phyloP scores from a whole-genome alignment of 2,329 filamentous ascomycete species.

The Penicillium italicum region DNA sequence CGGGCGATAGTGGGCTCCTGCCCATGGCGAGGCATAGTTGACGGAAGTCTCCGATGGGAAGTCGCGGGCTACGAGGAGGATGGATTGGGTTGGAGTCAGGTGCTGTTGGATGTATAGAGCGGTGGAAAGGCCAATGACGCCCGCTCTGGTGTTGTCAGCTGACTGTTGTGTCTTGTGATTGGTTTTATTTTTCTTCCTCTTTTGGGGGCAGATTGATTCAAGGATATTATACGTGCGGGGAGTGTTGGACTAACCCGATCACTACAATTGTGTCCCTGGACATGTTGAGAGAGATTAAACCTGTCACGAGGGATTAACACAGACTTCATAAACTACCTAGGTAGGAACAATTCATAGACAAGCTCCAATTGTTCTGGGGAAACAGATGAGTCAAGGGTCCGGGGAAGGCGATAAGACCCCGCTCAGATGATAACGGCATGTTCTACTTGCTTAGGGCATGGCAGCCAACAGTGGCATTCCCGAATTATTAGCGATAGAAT shows the following conservation, averaged over 20 bases:
- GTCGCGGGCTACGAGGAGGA: slow-evolving; percentile 42
- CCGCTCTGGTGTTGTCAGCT: slow-evolving; percentile 32
- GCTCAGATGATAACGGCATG: slow-evolving; percentile 16
- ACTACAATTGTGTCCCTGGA: slow-evolving; percentile 36
- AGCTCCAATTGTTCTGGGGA: not conserved
- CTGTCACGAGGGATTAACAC: not conserved
- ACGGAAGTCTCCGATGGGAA: slow-evolving; percentile 40
- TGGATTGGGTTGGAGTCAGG: slow-evolving; percentile 25
- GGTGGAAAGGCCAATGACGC: slow-evolving; percentile 40
- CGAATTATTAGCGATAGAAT: not conserved
- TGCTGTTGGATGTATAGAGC: slow-evolving; percentile 35
- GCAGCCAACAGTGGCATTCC: not conserved
- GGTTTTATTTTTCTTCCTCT: not conserved
- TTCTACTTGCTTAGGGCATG: not conserved
- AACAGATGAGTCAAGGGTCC: not conserved
- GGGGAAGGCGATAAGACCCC: slow-evolving; percentile 12
- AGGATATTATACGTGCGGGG: not conserved
- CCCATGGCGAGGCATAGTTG: slow-evolving; percentile 48
- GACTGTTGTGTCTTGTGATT: not conserved
- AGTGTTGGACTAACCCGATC: slow-evolving; percentile 30
- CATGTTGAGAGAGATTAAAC: slow-evolving; percentile 16
- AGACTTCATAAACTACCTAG: too few species aligned
- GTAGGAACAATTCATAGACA: too few species aligned
- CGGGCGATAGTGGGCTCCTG: slow-evolving; percentile 48
- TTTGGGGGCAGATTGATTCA: not conserved